Evolutionary conservation across 805 yeast genomes (phyloP), one percentile per base, ranked within the genome.

Genomic region (Monosporozyma yasuniensis): DNA sequence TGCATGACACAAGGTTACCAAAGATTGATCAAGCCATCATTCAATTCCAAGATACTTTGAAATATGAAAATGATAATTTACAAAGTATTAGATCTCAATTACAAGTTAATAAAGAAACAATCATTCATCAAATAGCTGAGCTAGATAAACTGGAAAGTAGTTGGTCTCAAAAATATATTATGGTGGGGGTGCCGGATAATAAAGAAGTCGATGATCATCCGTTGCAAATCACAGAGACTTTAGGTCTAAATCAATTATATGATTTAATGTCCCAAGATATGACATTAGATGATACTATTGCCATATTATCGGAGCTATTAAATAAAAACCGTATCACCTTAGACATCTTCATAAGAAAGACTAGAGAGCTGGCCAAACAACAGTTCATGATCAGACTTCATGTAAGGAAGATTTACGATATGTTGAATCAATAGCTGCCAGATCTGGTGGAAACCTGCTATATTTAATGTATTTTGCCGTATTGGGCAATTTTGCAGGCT

Each of bases 261-360:
- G 49, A 53, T 19, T 68, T 83, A 1, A 78, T 79, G 0, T 76
- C 89, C 18, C 82, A 79, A 38, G 86, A 84, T 47, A 73, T 75
- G 52, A 86, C 95, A 1, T 74, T 82, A n/a, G 76, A 77, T 28
- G 96, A 90, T 60, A 72, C 90, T 0, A 69, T 80, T 5, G 72
- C 76, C 50, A 72, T 80, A 10, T 69, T 89, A 9, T 47, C 55
- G 10, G 49, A 55, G 23, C 30, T 62, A 44, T 48, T 63, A 16
- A 56, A 54, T 47, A 50, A 56, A 16, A 57, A 55, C 16, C 34
- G 42, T 3, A 42, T 65, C 9, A 34, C 57, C 5, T 48, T 64
- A 16, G 69, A 65, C 10, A 42, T 50, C 2, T 66, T 66, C 42
- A 54, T 65, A 48, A 61, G 60, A 52, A 72, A 76, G 27, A 68